Evolutionary conservation across 2,329 filamentous ascomycete species (phyloP).

Genomic region (Coleophoma cylindrospora): DNA sequence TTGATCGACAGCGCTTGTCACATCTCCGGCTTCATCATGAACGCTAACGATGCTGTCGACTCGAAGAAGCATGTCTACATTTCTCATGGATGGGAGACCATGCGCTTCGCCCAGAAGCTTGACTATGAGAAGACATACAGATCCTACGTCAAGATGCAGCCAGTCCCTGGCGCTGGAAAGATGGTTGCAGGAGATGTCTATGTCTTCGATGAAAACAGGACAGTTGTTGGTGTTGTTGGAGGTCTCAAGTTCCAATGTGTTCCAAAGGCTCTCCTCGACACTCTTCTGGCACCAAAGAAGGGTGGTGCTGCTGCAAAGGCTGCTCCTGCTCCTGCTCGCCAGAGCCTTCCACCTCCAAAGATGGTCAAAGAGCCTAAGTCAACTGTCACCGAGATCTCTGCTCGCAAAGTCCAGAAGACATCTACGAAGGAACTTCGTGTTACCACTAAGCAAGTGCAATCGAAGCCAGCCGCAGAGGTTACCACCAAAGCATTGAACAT

Average conservation of each 20-base stretch:
- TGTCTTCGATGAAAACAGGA: constrained; percentile 25
- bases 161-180: constrained; percentile 20
- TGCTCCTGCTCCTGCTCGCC: constrained; percentile 28
- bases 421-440: neutral
- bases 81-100: constrained; percentile 20
- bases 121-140: constrained; percentile 14
- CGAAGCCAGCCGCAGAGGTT: neutral
- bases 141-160: constrained; percentile 23
- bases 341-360: neutral
- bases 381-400: neutral
- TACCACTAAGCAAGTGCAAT: neutral
- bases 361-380: neutral
- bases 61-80: constrained; percentile 19
- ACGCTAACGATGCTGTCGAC: constrained; percentile 36
- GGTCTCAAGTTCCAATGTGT: constrained; percentile 32
- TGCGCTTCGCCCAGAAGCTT: constrained; percentile 16
- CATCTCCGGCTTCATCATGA: constrained; percentile 54
- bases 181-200: constrained; percentile 31
- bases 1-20: constrained; percentile 54
- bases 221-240: constrained; percentile 27
- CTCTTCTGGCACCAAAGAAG: constrained; percentile 40
- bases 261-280: constrained; percentile 30
- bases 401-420: neutral
- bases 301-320: constrained; percentile 25
- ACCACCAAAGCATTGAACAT: constrained; percentile 44